Evolutionary conservation across 495 filamentous ascomycete genomes (phyloP).

Genomic region (Trichocladium antarcticum): DNA sequence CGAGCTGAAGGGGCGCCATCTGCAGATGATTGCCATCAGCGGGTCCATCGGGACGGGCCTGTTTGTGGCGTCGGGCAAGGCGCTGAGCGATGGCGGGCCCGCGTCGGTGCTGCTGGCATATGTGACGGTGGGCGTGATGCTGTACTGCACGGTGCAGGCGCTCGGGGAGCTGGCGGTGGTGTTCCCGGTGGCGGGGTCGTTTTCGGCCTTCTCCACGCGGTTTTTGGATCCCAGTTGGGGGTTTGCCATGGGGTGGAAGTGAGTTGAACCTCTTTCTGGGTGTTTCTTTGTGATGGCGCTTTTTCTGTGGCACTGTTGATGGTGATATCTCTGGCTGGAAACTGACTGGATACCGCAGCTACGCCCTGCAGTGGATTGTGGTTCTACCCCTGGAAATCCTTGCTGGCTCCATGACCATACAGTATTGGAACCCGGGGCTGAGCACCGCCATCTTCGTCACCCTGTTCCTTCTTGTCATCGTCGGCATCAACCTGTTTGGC

Average conservation of each 20-base stretch:
- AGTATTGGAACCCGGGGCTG: constrained; percentile 63
- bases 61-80: constrained; percentile 76
- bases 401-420: constrained; percentile 76
- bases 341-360: constrained; percentile 40
- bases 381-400: constrained; percentile 86
- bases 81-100: constrained; percentile 70
- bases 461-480: constrained; percentile 65
- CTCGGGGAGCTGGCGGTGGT: constrained; percentile 87
- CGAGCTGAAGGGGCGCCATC: constrained; percentile 68
- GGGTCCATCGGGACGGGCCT: constrained; percentile 92
- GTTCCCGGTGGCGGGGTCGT: constrained; percentile 87
- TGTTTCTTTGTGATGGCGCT: not conserved
- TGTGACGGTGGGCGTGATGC: constrained; percentile 69
- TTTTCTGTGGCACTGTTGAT: not conserved
- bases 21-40: constrained; percentile 96
- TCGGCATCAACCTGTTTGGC: constrained; percentile 75
- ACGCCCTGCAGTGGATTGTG: constrained; percentile 88
- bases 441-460: constrained; percentile 73
- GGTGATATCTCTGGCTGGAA: not conserved
- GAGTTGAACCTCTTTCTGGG: not conserved
- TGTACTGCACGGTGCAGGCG: constrained; percentile 86
- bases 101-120: constrained; percentile 79
- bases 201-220: constrained; percentile 81
- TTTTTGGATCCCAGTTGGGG: constrained; percentile 95
- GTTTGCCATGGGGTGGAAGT: constrained; percentile 98